Base-by-base conservation (phyloP, 2,329 filamentous ascomycete species). In the Coniochaeta pulveracea region DNA sequence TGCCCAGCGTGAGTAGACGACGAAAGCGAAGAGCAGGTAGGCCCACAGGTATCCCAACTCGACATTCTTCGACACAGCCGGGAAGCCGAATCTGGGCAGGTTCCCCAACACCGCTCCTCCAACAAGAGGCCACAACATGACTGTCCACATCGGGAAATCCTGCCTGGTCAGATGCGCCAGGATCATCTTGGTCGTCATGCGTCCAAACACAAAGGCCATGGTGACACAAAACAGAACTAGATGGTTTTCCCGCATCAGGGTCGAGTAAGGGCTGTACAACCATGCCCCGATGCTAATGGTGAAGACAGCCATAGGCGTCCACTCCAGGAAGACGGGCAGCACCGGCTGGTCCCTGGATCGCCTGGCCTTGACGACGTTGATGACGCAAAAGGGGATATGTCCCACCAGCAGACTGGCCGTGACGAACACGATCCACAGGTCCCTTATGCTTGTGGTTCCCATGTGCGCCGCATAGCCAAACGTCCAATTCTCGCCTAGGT, bases 151-250 rank as follows among this genome's bases (percentile, higher is more conserved):
- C 2, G 91, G 91, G 60, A 96, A 98, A 4, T 89, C 84, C 55
- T 96, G 91, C 41, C 76, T 76, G 2, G 91, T 91, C 33, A 98
- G 67, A 57, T 98, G 91, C 3, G 91, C 89, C 12, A 98, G 76
- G 51, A 98, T 98, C 58, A 96, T 96, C 66, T 96, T 98, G 24
- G 91, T 98, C 0, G 91, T 96, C 80, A 98, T 86, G 45, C 91
- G 81, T 22, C 91, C 91, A 56, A 98, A 96, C 38, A 95, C 91
- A 48, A 96, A 88, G n/a, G 85, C 83, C 68, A 96, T 82, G 38
- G 85, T 93, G 39, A 93, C 60, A 63, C 88, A 95, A 57, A 94
- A 93, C 29, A 96, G 72, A 9, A 93, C 77, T 2, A 98, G 72
- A 50, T 91, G 83, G 60, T 96, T 95, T 39, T 93, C 77, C 22